Conservation (phyloP, 768 basidiomycete genomes). For the Calocera viscosa region DNA sequence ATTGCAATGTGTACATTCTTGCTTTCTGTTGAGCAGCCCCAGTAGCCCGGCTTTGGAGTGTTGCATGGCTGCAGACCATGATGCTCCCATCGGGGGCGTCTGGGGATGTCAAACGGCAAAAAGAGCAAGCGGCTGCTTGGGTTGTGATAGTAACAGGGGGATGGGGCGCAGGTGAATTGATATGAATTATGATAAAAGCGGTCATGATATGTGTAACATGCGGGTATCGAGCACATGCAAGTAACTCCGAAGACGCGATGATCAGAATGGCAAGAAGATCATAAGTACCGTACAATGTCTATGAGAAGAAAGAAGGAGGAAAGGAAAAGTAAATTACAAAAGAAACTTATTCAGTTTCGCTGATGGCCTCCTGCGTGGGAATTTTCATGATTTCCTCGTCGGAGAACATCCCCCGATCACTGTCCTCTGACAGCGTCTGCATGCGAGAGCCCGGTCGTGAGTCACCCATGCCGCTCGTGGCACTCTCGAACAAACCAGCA, state of each 20-base stretch:
- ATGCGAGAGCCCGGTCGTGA: not conserved
- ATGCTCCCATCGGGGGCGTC: no score
- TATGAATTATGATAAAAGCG: not conserved
- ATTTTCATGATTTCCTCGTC: not conserved
- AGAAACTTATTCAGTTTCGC: not conserved
- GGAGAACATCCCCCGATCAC: not conserved
- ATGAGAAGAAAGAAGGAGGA: not conserved
- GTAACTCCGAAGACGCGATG: not conserved
- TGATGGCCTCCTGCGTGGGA: not conserved
- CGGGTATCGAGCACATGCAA: not conserved
- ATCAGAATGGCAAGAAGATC: not conserved
- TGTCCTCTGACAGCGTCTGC: conserved; percentile 3
- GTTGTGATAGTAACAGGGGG: not conserved
- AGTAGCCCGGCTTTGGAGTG: no score
- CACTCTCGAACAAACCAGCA: not conserved
- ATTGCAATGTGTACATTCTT: no score
- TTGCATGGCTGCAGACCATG: no score
- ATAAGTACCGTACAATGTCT: not conserved
- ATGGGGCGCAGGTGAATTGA: not conserved
- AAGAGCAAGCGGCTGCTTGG: no score
- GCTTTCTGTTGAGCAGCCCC: no score
- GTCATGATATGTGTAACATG: not conserved
- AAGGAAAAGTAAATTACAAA: not conserved
- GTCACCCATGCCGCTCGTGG: not conserved
- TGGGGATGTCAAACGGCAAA: no score